These are phyloP conservation scores for Neonectria neomacrospora DNA, from an alignment of 2,329 filamentous ascomycete species.

Conservation along the genomic window DNA sequence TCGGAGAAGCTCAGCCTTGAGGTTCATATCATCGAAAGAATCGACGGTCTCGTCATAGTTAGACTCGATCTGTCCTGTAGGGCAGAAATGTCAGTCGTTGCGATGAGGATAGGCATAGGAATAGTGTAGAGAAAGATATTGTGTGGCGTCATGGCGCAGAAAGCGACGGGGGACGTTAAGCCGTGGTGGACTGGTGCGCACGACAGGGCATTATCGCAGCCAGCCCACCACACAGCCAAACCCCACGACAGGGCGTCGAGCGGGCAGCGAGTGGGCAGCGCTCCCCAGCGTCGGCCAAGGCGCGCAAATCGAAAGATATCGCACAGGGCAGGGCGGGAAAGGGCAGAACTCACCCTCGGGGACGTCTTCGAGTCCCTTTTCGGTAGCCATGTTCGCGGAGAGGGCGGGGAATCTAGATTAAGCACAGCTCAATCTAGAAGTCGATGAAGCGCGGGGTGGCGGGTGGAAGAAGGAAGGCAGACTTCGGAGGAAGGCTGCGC, in stretches of 20 bases:
- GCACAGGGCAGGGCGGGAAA: conserved; percentile 13
- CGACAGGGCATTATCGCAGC: conserved; percentile 21
- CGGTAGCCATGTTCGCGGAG: conserved; percentile 96
- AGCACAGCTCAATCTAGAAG: conserved; percentile 80
- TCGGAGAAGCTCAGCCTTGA: conserved; percentile 97
- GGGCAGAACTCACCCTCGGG: conserved; percentile 80
- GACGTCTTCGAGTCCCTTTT: conserved; percentile 98
- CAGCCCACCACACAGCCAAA: conserved; percentile 26
- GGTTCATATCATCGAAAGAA: conserved; percentile 98
- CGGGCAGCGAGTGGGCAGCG: conserved; percentile 22
- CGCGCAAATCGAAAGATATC: conserved; percentile 20
- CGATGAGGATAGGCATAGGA: conserved; percentile 1
- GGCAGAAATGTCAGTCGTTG: conserved; percentile 38
- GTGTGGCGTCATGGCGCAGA: conserved; percentile 8
- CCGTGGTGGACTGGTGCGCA: conserved; percentile 28
- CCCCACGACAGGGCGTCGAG: conserved; percentile 27
- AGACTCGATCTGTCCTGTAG: conserved; percentile 95
- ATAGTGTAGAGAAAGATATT: background rate
- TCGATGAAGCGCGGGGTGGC: conserved; percentile 54
- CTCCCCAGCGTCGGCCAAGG: conserved; percentile 14
- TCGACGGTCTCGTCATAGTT: conserved; percentile 99
- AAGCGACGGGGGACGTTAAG: conserved; percentile 8
- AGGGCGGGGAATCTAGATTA: conserved; percentile 73
- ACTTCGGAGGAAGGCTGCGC: conserved; percentile 51
- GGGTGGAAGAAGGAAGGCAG: conserved; percentile 52